Percentiles rank a stretch among this genome's conserved stretches.
phyloP scores from a whole-genome alignment of 1,284 basidiomycete species.

The Sphagnurus paluster region DNA sequence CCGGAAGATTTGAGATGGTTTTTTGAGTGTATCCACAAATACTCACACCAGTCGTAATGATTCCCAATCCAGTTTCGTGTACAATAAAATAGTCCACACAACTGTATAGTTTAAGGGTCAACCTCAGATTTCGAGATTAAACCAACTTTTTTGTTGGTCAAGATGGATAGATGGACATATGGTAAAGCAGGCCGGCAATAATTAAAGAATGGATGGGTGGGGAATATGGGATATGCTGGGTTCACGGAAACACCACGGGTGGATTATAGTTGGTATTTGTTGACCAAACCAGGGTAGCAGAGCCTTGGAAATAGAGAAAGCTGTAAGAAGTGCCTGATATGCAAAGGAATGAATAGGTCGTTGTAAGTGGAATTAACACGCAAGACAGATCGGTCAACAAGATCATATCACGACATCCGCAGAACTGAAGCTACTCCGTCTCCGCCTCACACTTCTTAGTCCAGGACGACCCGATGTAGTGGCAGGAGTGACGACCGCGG shows the following conservation, averaged over 20 bases:
- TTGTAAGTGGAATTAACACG: background rate
- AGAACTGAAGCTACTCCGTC: constrained; percentile 80
- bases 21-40: constrained; percentile 88
- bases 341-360: background rate
- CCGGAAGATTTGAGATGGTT: constrained; percentile 90
- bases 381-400: background rate
- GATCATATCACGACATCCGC: constrained; percentile 75
- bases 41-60: constrained; percentile 40
- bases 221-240: constrained; percentile 19
- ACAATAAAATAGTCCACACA: background rate
- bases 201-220: constrained; percentile 19
- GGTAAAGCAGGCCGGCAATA: constrained; percentile 13
- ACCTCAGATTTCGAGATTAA: too few species aligned
- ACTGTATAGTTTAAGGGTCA: too few species aligned
- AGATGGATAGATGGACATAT: constrained; percentile 13
- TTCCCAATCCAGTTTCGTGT: background rate
- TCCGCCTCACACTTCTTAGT: constrained; percentile 63
- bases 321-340: constrained; percentile 1
- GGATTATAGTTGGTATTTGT: constrained; percentile 16
- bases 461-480: constrained; percentile 71
- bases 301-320: constrained; percentile 6
- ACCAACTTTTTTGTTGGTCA: background rate
- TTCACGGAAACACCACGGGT: constrained; percentile 7
- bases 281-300: background rate
- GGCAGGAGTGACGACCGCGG: constrained; percentile 66